Evolutionary conservation across 73 alveolate species (phyloP), one percentile per base, ranked within the genome.

Genomic region (Paramecium sexaurelia): DNA sequence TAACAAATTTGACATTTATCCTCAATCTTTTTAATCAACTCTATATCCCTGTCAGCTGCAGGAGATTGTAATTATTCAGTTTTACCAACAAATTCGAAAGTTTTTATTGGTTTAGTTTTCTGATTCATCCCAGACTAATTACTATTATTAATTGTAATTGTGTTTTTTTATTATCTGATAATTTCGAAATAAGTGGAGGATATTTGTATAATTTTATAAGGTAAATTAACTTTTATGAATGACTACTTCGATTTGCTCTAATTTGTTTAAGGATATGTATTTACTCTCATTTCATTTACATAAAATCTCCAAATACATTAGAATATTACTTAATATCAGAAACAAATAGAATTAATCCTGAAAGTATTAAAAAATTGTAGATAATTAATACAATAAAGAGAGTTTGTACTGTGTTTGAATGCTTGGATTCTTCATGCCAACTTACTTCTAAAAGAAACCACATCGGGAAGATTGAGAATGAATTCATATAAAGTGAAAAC

Each of bases 31-130:
- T 36, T 27, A 9, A 61, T 61, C 11, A 61, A 13, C 11, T 61
- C 83, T 29, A 61, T 13, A 22, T 73, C 87, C 3, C 57, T 39
- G 1, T 73, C 66, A 3, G 61, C 87, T 10, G 19, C 55, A 1
- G 87, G 87, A 33, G 87, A 73, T 20, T 27, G 3, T 19, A 73
- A 73, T 73, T 73, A 19, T 51, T 73, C 87, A 10, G 87, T 73
- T 11, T 73, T 73, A 15, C 66, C 87, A 15, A 73, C 43, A 73
- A 73, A 73, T 36, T 73, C 87, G 35, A 73, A 73, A 5, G 87
- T 66, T 37, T 73, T 73, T 22, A 73, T n/a, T n/a, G n/a, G 22
- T 20, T 73, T 73, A 36, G 19, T 22, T 73, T 73, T 73, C 10
- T 73, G 3, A 33, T 73, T 27, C 1, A 73, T 33, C 55, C 32